Conservation (phyloP, 2,329 filamentous ascomycete species). For the Gnomoniopsis smithogilvyi region DNA sequence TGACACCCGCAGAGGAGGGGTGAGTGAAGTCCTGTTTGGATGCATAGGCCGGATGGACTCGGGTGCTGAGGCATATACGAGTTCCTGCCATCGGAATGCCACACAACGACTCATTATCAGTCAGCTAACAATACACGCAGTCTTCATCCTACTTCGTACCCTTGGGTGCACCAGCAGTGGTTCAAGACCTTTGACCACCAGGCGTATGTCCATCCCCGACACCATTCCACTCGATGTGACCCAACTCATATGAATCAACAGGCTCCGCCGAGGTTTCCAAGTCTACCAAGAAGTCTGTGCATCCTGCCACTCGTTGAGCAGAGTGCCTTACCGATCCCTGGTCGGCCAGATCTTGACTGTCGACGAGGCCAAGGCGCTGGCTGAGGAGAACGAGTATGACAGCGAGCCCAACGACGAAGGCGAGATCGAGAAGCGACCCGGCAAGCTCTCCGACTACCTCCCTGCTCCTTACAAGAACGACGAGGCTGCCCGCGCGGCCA, state of each 20-base stretch:
- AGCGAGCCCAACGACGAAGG: constrained; percentile 97
- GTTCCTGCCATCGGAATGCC: constrained; percentile 16
- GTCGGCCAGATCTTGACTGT: constrained; percentile 92
- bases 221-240: not conserved
- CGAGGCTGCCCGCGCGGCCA: constrained; percentile 94
- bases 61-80: constrained; percentile 15
- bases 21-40: constrained; percentile 53
- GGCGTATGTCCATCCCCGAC: constrained; percentile 63
- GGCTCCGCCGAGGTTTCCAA: constrained; percentile 97
- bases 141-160: constrained; percentile 87
- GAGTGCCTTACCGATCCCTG: constrained; percentile 88
- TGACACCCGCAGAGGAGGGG: constrained; percentile 96
- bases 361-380: constrained; percentile 95
- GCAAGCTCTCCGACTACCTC: constrained; percentile 98
- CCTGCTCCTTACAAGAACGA: constrained; percentile 97
- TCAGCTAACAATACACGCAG: constrained; percentile 47
- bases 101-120: not conserved
- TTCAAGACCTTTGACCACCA: constrained; percentile 96
- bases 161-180: constrained; percentile 92
- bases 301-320: constrained; percentile 92
- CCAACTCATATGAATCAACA: constrained; percentile 41
- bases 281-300: constrained; percentile 99
- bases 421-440: constrained; percentile 96
- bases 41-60: not conserved
- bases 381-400: constrained; percentile 98